Evolutionary conservation across 2,329 filamentous ascomycete genomes (phyloP).

Genomic region (Cladophialophora carrionii): DNA sequence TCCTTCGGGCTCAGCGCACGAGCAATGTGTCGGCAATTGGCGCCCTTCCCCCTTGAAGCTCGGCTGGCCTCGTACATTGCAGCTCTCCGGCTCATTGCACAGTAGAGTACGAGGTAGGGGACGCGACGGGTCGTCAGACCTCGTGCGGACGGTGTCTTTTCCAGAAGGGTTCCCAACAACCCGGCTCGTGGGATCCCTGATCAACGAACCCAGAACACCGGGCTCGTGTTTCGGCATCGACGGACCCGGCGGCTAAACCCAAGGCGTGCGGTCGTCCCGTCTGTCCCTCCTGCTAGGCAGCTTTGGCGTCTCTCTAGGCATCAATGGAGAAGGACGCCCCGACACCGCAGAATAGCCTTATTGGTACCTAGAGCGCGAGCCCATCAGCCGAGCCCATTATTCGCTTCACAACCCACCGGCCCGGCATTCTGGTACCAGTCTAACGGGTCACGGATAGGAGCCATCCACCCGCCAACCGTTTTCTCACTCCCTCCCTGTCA

Average conservation of each 20-base stretch:
- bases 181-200: background rate
- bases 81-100: background rate
- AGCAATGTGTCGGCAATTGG: background rate
- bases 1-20: background rate
- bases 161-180: constrained; percentile 3
- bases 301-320: background rate
- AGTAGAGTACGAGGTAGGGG: background rate
- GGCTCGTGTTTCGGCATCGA: background rate
- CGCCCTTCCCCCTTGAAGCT: background rate
- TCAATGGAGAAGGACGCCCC: background rate
- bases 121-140: background rate
- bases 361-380: background rate
- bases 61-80: background rate
- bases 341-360: background rate
- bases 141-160: background rate
- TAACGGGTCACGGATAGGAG: constrained; percentile 10
- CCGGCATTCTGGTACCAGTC: constrained; percentile 16
- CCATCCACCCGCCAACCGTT: constrained; percentile 15
- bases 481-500: constrained; percentile 8
- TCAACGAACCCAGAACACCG: background rate
- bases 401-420: constrained; percentile 4
- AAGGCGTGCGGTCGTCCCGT: background rate
- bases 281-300: background rate
- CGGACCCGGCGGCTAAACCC: background rate
- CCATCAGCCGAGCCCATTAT: background rate